Base-by-base conservation (phyloP, 192 early-diverging fungal genomes). In the Gaertneriomyces sp. region DNA sequence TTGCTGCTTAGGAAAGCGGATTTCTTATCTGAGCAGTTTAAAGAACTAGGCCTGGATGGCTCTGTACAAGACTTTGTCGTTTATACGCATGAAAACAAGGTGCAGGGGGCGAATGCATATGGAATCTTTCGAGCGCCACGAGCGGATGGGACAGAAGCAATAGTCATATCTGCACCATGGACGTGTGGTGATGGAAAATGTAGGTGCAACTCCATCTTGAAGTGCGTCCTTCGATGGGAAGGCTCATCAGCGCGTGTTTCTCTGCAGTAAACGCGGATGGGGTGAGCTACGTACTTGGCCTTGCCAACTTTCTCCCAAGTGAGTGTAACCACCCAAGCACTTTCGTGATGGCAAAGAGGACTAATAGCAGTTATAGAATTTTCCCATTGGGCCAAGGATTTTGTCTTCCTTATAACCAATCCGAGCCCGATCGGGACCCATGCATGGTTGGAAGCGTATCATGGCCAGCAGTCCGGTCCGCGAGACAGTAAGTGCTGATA, bases 371-470 rank as follows among this genome's bases (percentile, higher is more conserved):
- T 45, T 39, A 17, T 45, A 74, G 72, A 78, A 61, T 69, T 78
- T 47, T 87, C 86, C 49, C 89, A 93, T 73, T 95, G 93, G 91
- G 87, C 93, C 46, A 93, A 95, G 73, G 95, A 98, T 71, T 81
- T 95, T 19, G 86, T 98, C 7, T 87, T 98, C 53, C 72, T 98
- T 12, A 85, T 95, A 7, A 87, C 93, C 0, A 92, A 94, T 67
- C 77, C 85, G 3, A 89, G 85, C 42, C 79, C 84, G 17, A 53
- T 75, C 5, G 95, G 95, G 1, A 87, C 88, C 14, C 87, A 91
- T 60, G 86, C 86, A 38, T 98, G 92, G 92, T 78, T 98, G 41
- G 83, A 89, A 42, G 88, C 90, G 10, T 98, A 98, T 70, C 95
- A 95, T 75, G 93, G 91, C 17, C 66, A 75, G 46, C 33, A 47